Evolutionary conservation across 2,329 filamentous ascomycete genomes (phyloP).

Genomic region (Fusarium mundagurra): DNA sequence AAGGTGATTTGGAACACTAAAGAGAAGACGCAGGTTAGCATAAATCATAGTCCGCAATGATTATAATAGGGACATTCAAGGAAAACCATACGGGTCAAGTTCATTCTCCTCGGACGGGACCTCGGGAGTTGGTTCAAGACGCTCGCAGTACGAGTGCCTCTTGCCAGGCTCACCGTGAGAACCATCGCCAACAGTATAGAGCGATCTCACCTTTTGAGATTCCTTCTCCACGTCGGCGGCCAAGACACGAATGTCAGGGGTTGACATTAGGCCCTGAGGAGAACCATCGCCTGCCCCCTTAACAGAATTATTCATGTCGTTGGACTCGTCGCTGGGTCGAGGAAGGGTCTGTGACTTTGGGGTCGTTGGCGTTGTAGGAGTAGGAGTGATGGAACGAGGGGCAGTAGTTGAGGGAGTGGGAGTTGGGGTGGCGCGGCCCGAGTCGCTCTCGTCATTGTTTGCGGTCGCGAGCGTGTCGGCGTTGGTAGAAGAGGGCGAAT

Average conservation of each 20-base stretch:
- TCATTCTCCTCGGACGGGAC: slow-evolving; percentile 62
- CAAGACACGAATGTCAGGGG: slow-evolving; percentile 63
- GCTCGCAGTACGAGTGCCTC: slow-evolving; percentile 59
- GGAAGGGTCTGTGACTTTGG: slow-evolving; percentile 34
- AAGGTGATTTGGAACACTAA: slow-evolving; percentile 45
- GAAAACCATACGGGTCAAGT: slow-evolving; percentile 67
- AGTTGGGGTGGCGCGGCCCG: slow-evolving; percentile 35
- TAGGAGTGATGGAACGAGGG: slow-evolving; percentile 15
- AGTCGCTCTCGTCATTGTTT: slow-evolving; percentile 31
- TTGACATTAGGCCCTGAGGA: slow-evolving; percentile 35
- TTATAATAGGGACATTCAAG: slow-evolving; percentile 48
- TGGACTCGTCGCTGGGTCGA: slow-evolving; percentile 40
- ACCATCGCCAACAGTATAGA: slow-evolving; percentile 67
- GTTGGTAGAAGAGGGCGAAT: slow-evolving; percentile 14
- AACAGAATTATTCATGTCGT: slow-evolving; percentile 34
- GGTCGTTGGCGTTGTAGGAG: slow-evolving; percentile 37
- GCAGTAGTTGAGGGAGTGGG: slow-evolving; percentile 25
- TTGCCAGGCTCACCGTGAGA: slow-evolving; percentile 63
- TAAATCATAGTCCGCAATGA: slow-evolving; percentile 37
- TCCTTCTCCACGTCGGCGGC: slow-evolving; percentile 67
- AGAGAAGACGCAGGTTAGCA: slow-evolving; percentile 42
- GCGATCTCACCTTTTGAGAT: slow-evolving; percentile 74
- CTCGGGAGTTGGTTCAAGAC: slow-evolving; percentile 60
- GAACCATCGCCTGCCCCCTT: slow-evolving; percentile 19
- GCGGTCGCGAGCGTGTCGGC: slow-evolving; percentile 13